phyloP scores from a whole-genome alignment of 2,329 filamentous ascomycete species.

The Sporothrix globosa region DNA sequence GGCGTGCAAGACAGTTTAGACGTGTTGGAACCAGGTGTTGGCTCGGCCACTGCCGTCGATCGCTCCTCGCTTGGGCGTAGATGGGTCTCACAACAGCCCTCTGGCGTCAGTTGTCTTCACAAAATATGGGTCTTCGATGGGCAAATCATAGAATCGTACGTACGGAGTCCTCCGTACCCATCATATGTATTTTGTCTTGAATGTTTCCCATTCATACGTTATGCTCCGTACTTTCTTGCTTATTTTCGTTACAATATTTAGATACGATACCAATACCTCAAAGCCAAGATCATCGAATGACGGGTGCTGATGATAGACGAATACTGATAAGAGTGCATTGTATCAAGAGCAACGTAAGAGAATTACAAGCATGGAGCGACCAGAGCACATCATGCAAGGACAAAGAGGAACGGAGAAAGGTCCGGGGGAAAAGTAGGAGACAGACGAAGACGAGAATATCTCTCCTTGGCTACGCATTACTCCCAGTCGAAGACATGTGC shows the following conservation, averaged over 20 bases:
- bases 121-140: background rate
- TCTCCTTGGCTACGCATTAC: too few species aligned
- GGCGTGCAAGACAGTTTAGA: constrained; percentile 1
- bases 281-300: background rate
- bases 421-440: background rate
- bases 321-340: background rate
- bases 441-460: background rate
- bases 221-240: background rate
- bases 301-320: background rate
- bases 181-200: background rate
- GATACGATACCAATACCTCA: background rate
- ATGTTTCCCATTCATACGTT: background rate
- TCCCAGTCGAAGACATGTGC: too few species aligned
- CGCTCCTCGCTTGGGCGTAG: constrained; percentile 27
- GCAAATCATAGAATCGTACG: background rate
- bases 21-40: background rate
- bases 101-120: background rate
- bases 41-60: constrained; percentile 25
- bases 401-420: background rate
- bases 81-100: constrained; percentile 24
- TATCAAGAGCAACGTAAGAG: background rate
- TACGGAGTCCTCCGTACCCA: background rate
- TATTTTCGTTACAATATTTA: background rate
- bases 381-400: background rate
- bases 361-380: background rate